Evolutionary conservation across 2,329 filamentous ascomycete species (phyloP).

Genomic region (Ophiostoma australiae): DNA sequence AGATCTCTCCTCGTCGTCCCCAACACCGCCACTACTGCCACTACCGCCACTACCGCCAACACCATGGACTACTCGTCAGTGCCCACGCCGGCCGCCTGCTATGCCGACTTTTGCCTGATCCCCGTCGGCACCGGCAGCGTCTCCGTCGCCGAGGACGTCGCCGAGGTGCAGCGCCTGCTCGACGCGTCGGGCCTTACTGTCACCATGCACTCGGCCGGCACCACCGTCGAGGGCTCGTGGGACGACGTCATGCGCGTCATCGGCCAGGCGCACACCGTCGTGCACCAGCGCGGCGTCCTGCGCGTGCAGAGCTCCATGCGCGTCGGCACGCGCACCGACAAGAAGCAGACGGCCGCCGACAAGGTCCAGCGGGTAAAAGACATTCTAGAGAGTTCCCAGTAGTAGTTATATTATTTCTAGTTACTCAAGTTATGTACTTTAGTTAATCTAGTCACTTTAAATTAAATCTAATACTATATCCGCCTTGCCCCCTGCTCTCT

Average conservation of each 20-base stretch:
- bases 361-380: constrained; percentile 64
- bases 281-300: constrained; percentile 71
- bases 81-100: constrained; percentile 67
- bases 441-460: too few relatives aligned
- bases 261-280: constrained; percentile 75
- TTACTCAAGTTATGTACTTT: too few relatives aligned
- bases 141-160: constrained; percentile 78
- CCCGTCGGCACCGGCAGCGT: constrained; percentile 76
- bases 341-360: constrained; percentile 73
- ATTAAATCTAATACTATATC: background rate
- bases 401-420: background rate
- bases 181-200: constrained; percentile 75
- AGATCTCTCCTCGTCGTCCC: too few relatives aligned
- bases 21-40: background rate
- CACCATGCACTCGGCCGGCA: constrained; percentile 89
- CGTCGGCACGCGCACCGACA: constrained; percentile 79
- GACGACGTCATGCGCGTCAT: constrained; percentile 79
- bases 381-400: constrained; percentile 37
- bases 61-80: constrained; percentile 44
- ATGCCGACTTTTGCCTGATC: constrained; percentile 87
- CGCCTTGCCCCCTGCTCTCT: background rate
- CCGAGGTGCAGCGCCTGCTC: constrained; percentile 80
- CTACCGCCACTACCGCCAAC: background rate
- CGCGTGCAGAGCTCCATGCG: constrained; percentile 87
- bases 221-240: constrained; percentile 90